Base-by-base conservation (phyloP, 2,329 filamentous ascomycete genomes). In the Trichoderma sp. region DNA sequence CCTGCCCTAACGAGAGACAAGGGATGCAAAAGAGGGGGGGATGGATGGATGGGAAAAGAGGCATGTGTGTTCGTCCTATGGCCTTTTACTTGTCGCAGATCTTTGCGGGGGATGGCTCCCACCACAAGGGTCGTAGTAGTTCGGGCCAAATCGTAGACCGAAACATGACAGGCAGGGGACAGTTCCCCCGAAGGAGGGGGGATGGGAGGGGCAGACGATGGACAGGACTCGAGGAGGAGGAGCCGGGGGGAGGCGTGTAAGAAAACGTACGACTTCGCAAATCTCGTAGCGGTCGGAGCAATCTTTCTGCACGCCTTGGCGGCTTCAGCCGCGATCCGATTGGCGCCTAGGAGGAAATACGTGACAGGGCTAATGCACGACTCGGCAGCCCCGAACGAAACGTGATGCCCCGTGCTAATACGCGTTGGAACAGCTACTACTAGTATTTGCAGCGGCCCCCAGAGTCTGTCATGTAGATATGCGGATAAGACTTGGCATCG, bases 11-110 rank as follows among this genome's bases (percentile, higher is more conserved):
- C 21, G 15, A 44, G 39, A 44, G 39, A 15, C 19, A n/a, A 34
- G 24, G 34, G 17, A 12, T 14, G 30, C n/a, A 34, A 19, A 39
- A 54, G n/a, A 41, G 9, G 51, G 30, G n/a, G 15, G 34, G 17
- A 34, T 17, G 19, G 17, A 26, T 19, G 24, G 19, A 5, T n/a
- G 17, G n/a, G 12, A 10, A 10, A 39, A 14, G 10, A 10, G 34
- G 12, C 12, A 39, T 14, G 30, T 14, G 28, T 39, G 14, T 39
- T 39, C 5, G 34, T 39, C 34, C 12, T 59, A 26, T 39, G 44
- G 56, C 26, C 30, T 34, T 34, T 24, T 19, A 17, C 28, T 48
- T 48, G 30, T 48, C 28, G 56, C 28, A 59, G 56, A 59, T 59
- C 44, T 39, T 48, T 48, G 56, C 56, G 26, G 44, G 56, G 56